These are phyloP conservation scores for Coemansia sp. DNA, from an alignment of 192 early-diverging fungal genomes.

Conservation along the genomic window DNA sequence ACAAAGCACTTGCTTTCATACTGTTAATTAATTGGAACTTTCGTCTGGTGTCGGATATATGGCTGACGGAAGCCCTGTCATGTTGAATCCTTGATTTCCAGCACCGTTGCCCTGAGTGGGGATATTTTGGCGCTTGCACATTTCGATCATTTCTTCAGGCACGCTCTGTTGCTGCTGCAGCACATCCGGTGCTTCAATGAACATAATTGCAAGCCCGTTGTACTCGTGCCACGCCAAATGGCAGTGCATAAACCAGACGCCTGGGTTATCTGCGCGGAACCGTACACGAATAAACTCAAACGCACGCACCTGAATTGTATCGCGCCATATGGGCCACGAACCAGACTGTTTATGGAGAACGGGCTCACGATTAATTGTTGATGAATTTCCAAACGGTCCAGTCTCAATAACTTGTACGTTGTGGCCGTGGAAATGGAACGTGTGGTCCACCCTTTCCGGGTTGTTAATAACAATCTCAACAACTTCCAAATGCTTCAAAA, in stretches of 20 bases:
- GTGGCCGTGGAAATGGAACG: too few species aligned
- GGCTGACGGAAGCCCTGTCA: slow-evolving; percentile 51
- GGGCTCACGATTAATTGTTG: slow-evolving; percentile 36
- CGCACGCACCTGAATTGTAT: slow-evolving; percentile 65
- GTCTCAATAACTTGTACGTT: too few species aligned
- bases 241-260: slow-evolving; percentile 75
- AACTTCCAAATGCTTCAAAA: slow-evolving; percentile 60
- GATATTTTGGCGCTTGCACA: slow-evolving; percentile 62
- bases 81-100: slow-evolving; percentile 65
- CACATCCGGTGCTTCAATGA: slow-evolving; percentile 70
- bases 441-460: slow-evolving; percentile 8
- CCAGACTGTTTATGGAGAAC: background rate
- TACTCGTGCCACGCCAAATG: slow-evolving; percentile 61
- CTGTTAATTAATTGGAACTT: too few species aligned
- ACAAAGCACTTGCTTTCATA: too few species aligned
- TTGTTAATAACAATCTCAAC: slow-evolving; percentile 71
- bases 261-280: slow-evolving; percentile 54
- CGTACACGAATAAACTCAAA: slow-evolving; percentile 63
- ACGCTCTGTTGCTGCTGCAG: slow-evolving; percentile 18
- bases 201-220: slow-evolving; percentile 64
- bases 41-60: background rate
- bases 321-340: slow-evolving; percentile 54
- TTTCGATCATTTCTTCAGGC: slow-evolving; percentile 52
- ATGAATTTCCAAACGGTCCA: slow-evolving; percentile 43
- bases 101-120: slow-evolving; percentile 66